phyloP scores from a whole-genome alignment of 2,329 filamentous ascomycete genomes.

The Alternaria sp. region DNA sequence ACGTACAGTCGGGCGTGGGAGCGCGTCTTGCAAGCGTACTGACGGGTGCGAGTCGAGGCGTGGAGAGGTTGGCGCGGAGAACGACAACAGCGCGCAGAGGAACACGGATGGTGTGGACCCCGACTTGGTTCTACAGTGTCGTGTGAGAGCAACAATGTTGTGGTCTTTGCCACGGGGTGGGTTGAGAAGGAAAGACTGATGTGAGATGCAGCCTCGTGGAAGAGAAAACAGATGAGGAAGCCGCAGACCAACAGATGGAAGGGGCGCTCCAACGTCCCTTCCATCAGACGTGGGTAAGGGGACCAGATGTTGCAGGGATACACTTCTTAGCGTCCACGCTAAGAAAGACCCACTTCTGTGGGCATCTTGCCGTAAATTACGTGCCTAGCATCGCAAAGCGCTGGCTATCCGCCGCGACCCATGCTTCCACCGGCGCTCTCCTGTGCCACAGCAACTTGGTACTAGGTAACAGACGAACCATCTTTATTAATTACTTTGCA shows the following conservation, averaged over 20 bases:
- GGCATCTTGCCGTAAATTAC: slow-evolving; percentile 23
- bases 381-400: slow-evolving; percentile 22
- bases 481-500: not conserved
- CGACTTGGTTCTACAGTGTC: slow-evolving; percentile 12
- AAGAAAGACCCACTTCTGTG: slow-evolving; percentile 7
- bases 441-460: not conserved
- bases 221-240: slow-evolving; percentile 33
- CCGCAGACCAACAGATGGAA: slow-evolving; percentile 33
- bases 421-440: not conserved
- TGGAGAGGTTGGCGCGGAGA: slow-evolving; percentile 36
- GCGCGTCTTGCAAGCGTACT: slow-evolving; percentile 24
- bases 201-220: slow-evolving; percentile 26
- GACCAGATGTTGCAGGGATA: slow-evolving; percentile 14
- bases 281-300: slow-evolving; percentile 21
- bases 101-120: slow-evolving; percentile 23
- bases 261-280: slow-evolving; percentile 37
- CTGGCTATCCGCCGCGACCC: slow-evolving; percentile 16
- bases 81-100: slow-evolving; percentile 35
- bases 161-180: slow-evolving; percentile 19
- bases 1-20: slow-evolving; percentile 20
- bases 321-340: not conserved
- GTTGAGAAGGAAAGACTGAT: slow-evolving; percentile 22
- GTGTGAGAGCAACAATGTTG: slow-evolving; percentile 14
- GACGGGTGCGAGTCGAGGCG: slow-evolving; percentile 29
- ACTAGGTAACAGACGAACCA: not conserved